phyloP scores from a whole-genome alignment of 1,284 basidiomycete genomes.

The Ganoderma multipileum region DNA sequence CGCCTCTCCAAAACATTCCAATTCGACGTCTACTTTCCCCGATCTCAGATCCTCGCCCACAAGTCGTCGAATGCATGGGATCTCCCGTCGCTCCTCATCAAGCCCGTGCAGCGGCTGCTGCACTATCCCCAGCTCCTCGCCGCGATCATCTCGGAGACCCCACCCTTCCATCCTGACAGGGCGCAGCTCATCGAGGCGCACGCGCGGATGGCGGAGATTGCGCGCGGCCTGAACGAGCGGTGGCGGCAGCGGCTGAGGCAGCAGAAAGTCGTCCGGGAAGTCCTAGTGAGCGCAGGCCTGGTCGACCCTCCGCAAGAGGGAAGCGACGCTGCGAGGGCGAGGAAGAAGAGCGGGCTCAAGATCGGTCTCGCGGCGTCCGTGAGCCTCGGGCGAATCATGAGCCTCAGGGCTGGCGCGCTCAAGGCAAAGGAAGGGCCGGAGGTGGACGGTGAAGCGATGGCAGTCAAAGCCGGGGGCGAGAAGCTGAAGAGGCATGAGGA shows the following conservation, averaged over 20 bases:
- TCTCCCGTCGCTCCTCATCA: constrained; percentile 89
- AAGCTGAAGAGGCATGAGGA: constrained; percentile 53
- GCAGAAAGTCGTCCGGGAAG: constrained; percentile 84
- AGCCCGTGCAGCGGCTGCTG: constrained; percentile 86
- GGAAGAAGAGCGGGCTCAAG: no score
- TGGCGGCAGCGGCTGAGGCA: constrained; percentile 76
- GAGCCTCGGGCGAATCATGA: constrained; percentile 66
- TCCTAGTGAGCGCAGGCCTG: constrained; percentile 51
- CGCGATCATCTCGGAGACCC: constrained; percentile 83
- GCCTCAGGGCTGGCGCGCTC: constrained; percentile 43
- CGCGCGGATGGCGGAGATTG: constrained; percentile 76
- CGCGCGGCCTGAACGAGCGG: constrained; percentile 87
- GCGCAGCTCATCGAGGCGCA: constrained; percentile 53
- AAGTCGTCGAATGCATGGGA: constrained; percentile 92
- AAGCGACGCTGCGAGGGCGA: no score
- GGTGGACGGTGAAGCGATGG: constrained; percentile 56
- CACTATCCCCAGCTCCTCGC: constrained; percentile 92
- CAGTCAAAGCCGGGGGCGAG: constrained; percentile 59
- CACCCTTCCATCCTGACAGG: constrained; percentile 79
- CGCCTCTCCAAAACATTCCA: constrained; percentile 60
- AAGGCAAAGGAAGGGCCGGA: constrained; percentile 45
- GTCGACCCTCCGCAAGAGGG: constrained; percentile 27
- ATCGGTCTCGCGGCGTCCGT: constrained; percentile 51
- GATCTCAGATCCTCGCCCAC: constrained; percentile 75
- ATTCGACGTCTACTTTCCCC: constrained; percentile 69